Evolutionary conservation across 2,329 filamentous ascomycete genomes (phyloP).

Genomic region (Cyanodermella asteris): DNA sequence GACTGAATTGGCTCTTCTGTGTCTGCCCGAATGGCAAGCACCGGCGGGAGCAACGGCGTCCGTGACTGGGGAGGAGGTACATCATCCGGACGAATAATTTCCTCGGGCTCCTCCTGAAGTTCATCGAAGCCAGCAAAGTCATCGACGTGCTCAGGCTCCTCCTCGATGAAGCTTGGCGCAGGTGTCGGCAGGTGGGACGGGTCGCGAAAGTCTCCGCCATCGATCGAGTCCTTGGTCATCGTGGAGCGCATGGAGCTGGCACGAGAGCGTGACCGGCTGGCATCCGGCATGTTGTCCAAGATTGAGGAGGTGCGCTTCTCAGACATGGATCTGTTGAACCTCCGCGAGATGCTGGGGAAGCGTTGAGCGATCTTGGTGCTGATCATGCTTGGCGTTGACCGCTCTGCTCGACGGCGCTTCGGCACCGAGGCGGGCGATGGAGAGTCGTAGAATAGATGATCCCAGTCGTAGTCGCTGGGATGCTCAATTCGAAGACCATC

Average conservation of each 20-base stretch:
- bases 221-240: constrained; percentile 38
- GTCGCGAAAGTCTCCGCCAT: constrained; percentile 25
- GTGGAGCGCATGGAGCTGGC: constrained; percentile 53
- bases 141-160: constrained; percentile 27
- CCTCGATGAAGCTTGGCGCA: constrained; percentile 38
- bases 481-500: constrained; percentile 9
- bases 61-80: constrained; percentile 35
- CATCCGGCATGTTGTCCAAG: too few relatives aligned
- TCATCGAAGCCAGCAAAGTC: constrained; percentile 30
- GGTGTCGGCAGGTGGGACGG: constrained; percentile 38
- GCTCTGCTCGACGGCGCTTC: constrained; percentile 30
- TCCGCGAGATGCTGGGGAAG: too few relatives aligned
- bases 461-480: constrained; percentile 1
- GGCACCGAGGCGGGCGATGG: constrained; percentile 32
- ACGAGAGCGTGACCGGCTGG: too few relatives aligned
- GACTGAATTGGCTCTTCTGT: constrained; percentile 42
- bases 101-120: constrained; percentile 20
- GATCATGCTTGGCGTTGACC: constrained; percentile 9
- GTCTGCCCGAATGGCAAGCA: constrained; percentile 40
- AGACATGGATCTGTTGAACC: constrained; percentile 16
- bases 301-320: too few relatives aligned
- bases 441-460: constrained; percentile 33
- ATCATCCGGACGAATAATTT: too few relatives aligned
- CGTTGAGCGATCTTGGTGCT: too few relatives aligned
- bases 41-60: constrained; percentile 67